Percentiles rank a stretch among this genome's conserved stretches.
Conservation (phyloP, 495 filamentous ascomycete genomes). For the Neurospora sublineolata region DNA sequence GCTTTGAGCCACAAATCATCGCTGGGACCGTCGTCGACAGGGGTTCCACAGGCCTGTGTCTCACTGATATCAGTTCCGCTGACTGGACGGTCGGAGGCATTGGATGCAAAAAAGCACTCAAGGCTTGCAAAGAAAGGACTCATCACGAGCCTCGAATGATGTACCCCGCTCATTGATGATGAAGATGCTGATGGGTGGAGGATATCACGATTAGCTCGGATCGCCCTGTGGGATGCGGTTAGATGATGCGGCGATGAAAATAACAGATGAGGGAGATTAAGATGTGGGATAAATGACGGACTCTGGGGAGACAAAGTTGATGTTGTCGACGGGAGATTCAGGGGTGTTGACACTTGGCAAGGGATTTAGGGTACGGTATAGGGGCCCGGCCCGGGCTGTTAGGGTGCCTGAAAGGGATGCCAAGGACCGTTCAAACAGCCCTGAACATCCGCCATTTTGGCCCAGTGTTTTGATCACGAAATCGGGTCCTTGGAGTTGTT, state of each 20-base stretch:
- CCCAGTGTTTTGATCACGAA: neutral
- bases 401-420: neutral
- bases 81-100: neutral
- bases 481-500: neutral
- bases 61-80: neutral
- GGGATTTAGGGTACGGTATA: neutral
- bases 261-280: neutral
- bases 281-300: neutral
- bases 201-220: neutral
- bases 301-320: neutral
- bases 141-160: neutral
- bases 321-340: neutral
- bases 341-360: neutral
- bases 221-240: neutral
- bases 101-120: neutral
- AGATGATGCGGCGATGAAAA: neutral
- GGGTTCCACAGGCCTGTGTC: neutral
- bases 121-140: neutral
- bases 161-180: neutral
- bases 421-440: neutral
- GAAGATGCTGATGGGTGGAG: neutral
- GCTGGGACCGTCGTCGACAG: neutral
- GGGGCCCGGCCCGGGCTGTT: neutral
- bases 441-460: neutral
- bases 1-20: neutral